These are phyloP conservation scores for Teunomyces pallodes DNA, from an alignment of 805 yeast species.

Conservation along the genomic window DNA sequence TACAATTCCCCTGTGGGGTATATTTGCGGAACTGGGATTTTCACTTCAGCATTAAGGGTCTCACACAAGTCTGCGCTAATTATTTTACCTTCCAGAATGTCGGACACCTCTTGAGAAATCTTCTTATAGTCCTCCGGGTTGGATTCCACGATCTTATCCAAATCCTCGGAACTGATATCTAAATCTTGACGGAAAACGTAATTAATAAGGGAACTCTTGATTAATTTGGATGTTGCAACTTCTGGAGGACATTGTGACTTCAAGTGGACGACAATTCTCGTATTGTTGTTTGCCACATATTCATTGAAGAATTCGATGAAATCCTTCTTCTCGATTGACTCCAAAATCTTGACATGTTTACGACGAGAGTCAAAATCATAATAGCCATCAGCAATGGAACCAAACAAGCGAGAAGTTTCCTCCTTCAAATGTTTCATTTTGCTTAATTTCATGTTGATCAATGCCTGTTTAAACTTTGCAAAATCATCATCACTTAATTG, in stretches of 20 bases:
- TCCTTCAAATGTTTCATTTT: conserved; percentile 76
- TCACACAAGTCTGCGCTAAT: conserved; percentile 10
- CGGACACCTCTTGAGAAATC: conserved; percentile 19
- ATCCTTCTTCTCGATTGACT: conserved; percentile 53
- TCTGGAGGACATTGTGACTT: conserved; percentile 46
- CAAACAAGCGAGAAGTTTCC: conserved; percentile 66
- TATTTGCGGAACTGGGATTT: conserved; percentile 30
- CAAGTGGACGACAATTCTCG: conserved; percentile 37
- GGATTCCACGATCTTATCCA: conserved; percentile 17
- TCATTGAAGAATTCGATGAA: conserved; percentile 53
- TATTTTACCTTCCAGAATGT: conserved; percentile 21
- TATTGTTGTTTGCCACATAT: conserved; percentile 28
- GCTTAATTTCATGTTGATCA: conserved; percentile 62
- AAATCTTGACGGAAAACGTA: conserved; percentile 20
- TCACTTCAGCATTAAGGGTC: conserved; percentile 15
- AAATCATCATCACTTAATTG: conserved; percentile 64
- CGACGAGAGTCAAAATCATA: conserved; percentile 68
- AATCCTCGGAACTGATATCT: conserved; percentile 22
- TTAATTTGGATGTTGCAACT: conserved; percentile 15
- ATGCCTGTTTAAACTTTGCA: conserved; percentile 63
- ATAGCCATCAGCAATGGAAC: conserved; percentile 68
- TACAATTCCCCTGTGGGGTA: conserved; percentile 52
- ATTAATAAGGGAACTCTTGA: conserved; percentile 27
- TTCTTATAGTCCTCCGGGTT: conserved; percentile 9
- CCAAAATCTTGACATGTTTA: conserved; percentile 55